Base-by-base conservation (phyloP, 2,329 filamentous ascomycete species). In the Dichotomopilus funicola region DNA sequence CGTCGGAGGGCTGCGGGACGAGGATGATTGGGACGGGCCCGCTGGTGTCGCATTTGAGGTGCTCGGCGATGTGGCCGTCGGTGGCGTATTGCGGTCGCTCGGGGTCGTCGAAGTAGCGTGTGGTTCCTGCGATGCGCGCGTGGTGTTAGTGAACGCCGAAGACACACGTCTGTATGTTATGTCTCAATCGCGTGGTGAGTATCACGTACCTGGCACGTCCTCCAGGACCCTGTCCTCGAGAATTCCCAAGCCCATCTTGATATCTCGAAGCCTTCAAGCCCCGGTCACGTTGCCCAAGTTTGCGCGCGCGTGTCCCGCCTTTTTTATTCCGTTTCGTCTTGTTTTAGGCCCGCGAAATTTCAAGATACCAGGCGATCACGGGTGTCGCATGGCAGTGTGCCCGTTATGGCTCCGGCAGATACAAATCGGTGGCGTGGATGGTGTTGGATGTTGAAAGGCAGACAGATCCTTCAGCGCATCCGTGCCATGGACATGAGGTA, bases 1-100 rank as follows among this genome's bases (percentile, higher is more conserved):
- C 89, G 70, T 95, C 87, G 59, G 86, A 91, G 2, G 92, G 92
- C 67, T 96, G 92, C 5, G 92, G 92, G 5, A 78, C 87, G 36
- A 96, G 81, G 63, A 96, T 88, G 64, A 92, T 87, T 50, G 85
- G 82, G 13, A 78, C 71, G 13, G 77, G 75, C 37, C 88, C 86
- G 59, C 77, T 85, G 51, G 71, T 78, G 70, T 91, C 88, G 70
- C 84, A 88, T 71, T 94, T 95, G 63, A 94, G 71, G 57, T 75
- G 74, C 11, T 70, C 65, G 33, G 75, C 68, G 19, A 27, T 27
- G 19, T 27, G 19, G 46, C 68, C 71, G 46, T 70, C 73, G 58
- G 64, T 61, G 46, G 71, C 71, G 50, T 69, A 67, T 62, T 77
- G 76, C 11, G 76, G 73, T 63, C 75, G 70, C 12, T 74, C 71